phyloP scores from a whole-genome alignment of 2,329 filamentous ascomycete species.

The Cryphonectria carpinicola region DNA sequence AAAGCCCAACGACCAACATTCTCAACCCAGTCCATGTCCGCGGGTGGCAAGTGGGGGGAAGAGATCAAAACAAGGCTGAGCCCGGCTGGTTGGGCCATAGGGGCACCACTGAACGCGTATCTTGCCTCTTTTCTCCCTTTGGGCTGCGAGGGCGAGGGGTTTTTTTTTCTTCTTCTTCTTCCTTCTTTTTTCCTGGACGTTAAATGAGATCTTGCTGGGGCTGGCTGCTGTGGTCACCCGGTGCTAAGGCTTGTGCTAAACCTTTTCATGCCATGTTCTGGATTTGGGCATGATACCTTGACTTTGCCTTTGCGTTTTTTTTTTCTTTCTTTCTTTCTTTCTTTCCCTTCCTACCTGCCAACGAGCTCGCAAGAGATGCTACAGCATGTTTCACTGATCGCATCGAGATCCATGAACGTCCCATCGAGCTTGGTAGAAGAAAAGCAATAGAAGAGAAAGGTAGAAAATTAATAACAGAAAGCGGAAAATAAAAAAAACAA shows the following conservation, averaged over 20 bases:
- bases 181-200: background rate
- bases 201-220: background rate
- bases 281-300: background rate
- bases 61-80: conserved; percentile 22
- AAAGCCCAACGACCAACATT: background rate
- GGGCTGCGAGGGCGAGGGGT: background rate
- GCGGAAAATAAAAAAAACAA: too few species aligned
- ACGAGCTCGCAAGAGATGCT: background rate
- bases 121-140: background rate
- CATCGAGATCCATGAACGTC: too few species aligned
- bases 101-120: background rate
- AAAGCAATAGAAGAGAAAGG: too few species aligned
- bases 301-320: background rate
- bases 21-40: conserved; percentile 11
- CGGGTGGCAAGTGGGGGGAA: background rate
- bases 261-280: too few species aligned
- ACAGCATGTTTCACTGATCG: background rate
- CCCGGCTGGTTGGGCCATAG: conserved; percentile 34
- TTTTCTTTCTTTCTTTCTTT: too few species aligned
- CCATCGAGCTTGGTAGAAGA: too few species aligned
- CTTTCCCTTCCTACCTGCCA: too few species aligned
- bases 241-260: background rate
- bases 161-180: too few species aligned
- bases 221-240: background rate
- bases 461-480: too few species aligned